These are phyloP conservation scores for Alternaria sp. DNA, from an alignment of 2,329 filamentous ascomycete genomes.

Conservation along the genomic window DNA sequence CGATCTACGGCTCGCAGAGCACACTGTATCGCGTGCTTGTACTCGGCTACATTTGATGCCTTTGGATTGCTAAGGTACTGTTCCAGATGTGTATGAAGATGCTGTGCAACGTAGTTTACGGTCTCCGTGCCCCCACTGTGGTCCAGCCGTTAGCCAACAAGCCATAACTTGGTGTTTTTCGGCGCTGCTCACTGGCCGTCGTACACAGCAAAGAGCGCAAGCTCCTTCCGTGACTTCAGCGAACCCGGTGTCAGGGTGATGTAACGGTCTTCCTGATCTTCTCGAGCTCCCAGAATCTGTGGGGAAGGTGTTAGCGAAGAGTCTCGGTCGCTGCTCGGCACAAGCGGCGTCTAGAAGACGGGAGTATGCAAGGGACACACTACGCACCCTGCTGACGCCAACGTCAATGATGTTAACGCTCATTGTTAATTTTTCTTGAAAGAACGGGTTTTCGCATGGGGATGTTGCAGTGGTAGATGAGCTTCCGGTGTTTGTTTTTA, in stretches of 20 bases:
- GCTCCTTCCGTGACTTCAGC: slow-evolving; percentile 33
- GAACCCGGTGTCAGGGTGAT: slow-evolving; percentile 28
- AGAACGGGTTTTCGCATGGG: slow-evolving; percentile 2
- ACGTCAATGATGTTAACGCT: slow-evolving; percentile 28
- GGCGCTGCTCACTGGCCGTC: slow-evolving; percentile 35
- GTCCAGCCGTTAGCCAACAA: slow-evolving; percentile 11
- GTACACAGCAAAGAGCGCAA: slow-evolving; percentile 36
- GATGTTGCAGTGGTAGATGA: neutral
- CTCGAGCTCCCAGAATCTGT: slow-evolving; percentile 35
- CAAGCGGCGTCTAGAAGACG: slow-evolving; percentile 5
- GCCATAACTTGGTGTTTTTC: neutral
- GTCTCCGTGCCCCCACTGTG: slow-evolving; percentile 32
- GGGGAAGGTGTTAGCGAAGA: slow-evolving; percentile 26
- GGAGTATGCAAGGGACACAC: slow-evolving; percentile 8
- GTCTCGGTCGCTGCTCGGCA: slow-evolving; percentile 8
- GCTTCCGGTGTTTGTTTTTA: slow-evolving; percentile 10
- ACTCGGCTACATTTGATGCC: slow-evolving; percentile 27
- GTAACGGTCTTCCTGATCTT: slow-evolving; percentile 37
- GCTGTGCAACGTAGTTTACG: slow-evolving; percentile 28
- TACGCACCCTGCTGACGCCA: slow-evolving; percentile 29
- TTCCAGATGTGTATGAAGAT: slow-evolving; percentile 33
- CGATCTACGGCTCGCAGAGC: slow-evolving; percentile 33
- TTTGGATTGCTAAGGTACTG: slow-evolving; percentile 28
- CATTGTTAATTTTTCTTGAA: slow-evolving; percentile 10
- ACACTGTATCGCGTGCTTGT: slow-evolving; percentile 34